Evolutionary conservation across 345 rosid species (phyloP).

Genomic region (Bretschneidera sinensis): DNA sequence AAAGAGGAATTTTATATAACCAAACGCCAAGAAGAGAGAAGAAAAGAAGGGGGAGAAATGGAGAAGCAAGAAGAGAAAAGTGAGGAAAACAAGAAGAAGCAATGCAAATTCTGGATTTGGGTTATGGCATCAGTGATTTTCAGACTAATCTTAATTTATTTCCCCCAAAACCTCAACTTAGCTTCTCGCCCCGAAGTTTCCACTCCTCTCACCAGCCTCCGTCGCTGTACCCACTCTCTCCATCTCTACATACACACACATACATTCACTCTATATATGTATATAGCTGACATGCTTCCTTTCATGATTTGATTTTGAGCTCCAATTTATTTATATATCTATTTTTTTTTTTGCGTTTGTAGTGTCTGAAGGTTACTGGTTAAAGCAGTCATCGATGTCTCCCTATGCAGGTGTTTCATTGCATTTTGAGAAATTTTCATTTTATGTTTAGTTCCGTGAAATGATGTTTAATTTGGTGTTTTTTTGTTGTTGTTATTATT

Average conservation of each 20-base stretch:
- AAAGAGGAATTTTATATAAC: background rate
- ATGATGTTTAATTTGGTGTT: background rate
- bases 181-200: constrained; percentile 93
- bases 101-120: constrained; percentile 53
- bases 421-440: too few relatives aligned
- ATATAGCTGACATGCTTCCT: background rate
- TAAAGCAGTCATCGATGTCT: constrained; percentile 86
- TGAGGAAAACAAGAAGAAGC: constrained; percentile 16
- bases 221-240: constrained; percentile 59
- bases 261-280: background rate
- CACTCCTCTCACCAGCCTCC: constrained; percentile 90
- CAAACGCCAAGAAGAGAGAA: background rate
- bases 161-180: constrained; percentile 55
- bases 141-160: constrained; percentile 51
- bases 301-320: background rate
- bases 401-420: constrained; percentile 80
- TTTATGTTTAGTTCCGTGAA: background rate
- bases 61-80: constrained; percentile 23
- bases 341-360: constrained; percentile 14
- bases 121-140: constrained; percentile 32
- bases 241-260: background rate
- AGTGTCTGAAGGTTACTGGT: constrained; percentile 98
- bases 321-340: background rate
- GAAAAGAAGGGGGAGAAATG: constrained; percentile 7
- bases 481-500: too few relatives aligned